Evolutionary conservation across 495 filamentous ascomycete species (phyloP).

Genomic region (Niebla homalea): DNA sequence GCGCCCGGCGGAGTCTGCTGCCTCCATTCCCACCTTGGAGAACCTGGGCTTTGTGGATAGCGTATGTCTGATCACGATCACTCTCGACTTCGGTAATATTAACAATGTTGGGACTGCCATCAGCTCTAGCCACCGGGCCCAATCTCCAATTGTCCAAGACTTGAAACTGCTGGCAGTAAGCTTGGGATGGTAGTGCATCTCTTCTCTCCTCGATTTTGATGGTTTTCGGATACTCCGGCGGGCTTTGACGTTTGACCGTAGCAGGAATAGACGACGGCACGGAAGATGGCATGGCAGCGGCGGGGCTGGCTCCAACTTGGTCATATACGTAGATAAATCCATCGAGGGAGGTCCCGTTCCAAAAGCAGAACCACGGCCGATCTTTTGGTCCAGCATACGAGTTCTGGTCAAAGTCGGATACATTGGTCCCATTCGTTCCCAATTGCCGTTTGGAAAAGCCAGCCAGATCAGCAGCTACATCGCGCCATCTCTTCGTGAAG

Average conservation of each 20-base stretch:
- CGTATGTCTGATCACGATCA: constrained; percentile 24
- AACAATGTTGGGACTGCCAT: constrained; percentile 37
- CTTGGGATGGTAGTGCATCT: constrained; percentile 27
- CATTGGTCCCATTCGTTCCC: not conserved
- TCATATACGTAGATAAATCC: constrained; percentile 53
- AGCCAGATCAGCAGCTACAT: not conserved
- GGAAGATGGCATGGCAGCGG: constrained; percentile 2
- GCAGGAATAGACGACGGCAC: constrained; percentile 2
- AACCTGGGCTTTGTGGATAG: constrained; percentile 17
- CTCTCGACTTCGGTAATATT: constrained; percentile 47
- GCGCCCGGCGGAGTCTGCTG: not conserved
- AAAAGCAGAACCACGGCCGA: constrained; percentile 76
- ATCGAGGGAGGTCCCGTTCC: constrained; percentile 72
- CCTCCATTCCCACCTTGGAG: not conserved
- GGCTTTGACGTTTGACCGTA: constrained; percentile 1
- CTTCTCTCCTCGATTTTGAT: constrained; percentile 74
- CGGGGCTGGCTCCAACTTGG: constrained; percentile 4
- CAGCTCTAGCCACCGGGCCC: constrained; percentile 23
- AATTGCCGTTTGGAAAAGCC: not conserved
- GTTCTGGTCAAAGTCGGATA: constrained; percentile 26
- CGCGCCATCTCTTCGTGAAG: constrained; percentile 19
- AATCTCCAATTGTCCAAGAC: constrained; percentile 39
- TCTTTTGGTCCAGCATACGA: constrained; percentile 41
- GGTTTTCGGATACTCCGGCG: constrained; percentile 48
- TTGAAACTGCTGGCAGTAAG: constrained; percentile 62